These are phyloP conservation scores for Umbelopsis sp. DNA, from an alignment of 192 early-diverging fungal genomes.

Conservation along the genomic window DNA sequence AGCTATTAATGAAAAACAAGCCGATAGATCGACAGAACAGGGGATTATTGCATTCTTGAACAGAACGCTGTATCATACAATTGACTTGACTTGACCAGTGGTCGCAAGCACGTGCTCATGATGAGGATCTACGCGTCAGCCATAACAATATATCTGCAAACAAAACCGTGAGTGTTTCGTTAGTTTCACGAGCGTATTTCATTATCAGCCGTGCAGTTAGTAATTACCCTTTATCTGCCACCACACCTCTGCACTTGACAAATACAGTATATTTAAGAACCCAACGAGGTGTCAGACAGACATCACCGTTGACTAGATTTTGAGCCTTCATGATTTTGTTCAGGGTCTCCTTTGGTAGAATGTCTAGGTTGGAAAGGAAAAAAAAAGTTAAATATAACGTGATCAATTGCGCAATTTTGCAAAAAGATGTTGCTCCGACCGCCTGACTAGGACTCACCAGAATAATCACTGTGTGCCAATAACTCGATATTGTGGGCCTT, in stretches of 20 bases:
- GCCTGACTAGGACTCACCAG: slow-evolving; percentile 30
- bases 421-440: not conserved
- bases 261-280: slow-evolving; percentile 57
- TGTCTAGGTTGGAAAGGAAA: slow-evolving; percentile 36
- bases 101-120: not conserved
- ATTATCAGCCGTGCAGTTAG: not conserved
- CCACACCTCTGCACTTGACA: slow-evolving; percentile 43
- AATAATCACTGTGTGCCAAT: slow-evolving; percentile 45
- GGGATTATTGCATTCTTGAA: not conserved
- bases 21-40: too few species aligned
- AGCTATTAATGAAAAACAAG: too few species aligned
- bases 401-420: slow-evolving; percentile 17
- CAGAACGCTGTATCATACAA: not conserved
- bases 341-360: slow-evolving; percentile 43
- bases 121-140: not conserved
- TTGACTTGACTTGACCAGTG: not conserved
- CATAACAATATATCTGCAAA: slow-evolving; percentile 4
- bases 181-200: not conserved
- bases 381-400: slow-evolving; percentile 17
- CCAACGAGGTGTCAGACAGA: slow-evolving; percentile 41
- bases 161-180: not conserved
- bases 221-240: slow-evolving; percentile 55
- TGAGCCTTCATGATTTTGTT: slow-evolving; percentile 34
- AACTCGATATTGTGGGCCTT: slow-evolving; percentile 47
- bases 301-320: slow-evolving; percentile 18